Conservation (phyloP, 2,329 filamentous ascomycete genomes). For the Didymella sp. region DNA sequence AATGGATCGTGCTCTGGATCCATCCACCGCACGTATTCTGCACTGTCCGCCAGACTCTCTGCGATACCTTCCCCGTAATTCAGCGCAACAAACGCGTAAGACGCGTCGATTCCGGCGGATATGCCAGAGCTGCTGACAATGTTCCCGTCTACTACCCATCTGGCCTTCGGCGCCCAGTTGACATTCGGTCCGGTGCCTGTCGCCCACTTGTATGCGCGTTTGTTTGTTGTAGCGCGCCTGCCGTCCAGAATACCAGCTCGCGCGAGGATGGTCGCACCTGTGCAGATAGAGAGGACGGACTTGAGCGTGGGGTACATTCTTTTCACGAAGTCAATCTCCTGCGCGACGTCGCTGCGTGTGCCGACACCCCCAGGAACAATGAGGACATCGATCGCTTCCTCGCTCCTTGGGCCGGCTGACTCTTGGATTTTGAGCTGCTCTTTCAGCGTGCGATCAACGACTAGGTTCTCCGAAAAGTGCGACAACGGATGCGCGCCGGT, state of each 20-base stretch:
- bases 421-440: constrained; percentile 27
- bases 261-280: constrained; percentile 65
- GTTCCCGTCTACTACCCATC: constrained; percentile 69
- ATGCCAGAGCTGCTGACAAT: constrained; percentile 70
- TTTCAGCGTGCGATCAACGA: constrained; percentile 26
- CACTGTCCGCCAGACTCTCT: constrained; percentile 53
- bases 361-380: constrained; percentile 70
- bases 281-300: constrained; percentile 69
- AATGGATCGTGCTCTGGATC: constrained; percentile 64
- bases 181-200: constrained; percentile 56
- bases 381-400: constrained; percentile 59
- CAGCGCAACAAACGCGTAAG: constrained; percentile 61
- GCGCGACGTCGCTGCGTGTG: constrained; percentile 38
- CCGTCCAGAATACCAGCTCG: constrained; percentile 65
- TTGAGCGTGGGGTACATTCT: constrained; percentile 57
- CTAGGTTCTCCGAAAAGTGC: constrained; percentile 27
- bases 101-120: constrained; percentile 67
- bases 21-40: constrained; percentile 64
- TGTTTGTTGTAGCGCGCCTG: constrained; percentile 69
- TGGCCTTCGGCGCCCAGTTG: constrained; percentile 61
- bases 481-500: constrained; percentile 24
- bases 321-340: constrained; percentile 57
- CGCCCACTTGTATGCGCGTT: constrained; percentile 57
- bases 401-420: constrained; percentile 8
- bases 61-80: constrained; percentile 62